Percentiles rank a stretch among this genome's conserved stretches.
Conservation (phyloP, 768 basidiomycete genomes). For the Termitomyces eurrhizus region DNA sequence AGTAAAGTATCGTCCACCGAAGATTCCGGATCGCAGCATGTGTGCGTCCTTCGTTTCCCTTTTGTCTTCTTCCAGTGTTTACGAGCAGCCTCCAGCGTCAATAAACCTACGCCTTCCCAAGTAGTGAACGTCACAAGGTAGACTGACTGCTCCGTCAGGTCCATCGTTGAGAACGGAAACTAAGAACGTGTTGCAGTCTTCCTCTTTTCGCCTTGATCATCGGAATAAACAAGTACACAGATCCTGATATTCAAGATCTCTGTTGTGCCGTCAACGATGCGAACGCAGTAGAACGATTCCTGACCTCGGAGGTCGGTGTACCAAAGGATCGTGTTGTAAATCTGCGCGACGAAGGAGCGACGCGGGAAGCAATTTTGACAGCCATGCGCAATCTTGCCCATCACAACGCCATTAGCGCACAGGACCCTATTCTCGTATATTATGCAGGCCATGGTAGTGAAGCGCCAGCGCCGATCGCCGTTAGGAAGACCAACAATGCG, state of each 20-base stretch:
- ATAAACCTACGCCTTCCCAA: neutral
- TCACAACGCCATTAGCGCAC: neutral
- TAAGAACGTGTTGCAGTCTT: too few species aligned
- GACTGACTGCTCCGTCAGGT: too few species aligned
- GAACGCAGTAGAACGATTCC: neutral
- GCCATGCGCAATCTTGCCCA: neutral
- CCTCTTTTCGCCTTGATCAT: neutral
- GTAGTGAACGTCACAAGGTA: slow-evolving; percentile 1
- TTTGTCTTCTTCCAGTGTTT: too few species aligned
- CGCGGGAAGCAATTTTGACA: neutral
- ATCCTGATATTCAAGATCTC: neutral
- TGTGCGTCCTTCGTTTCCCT: too few species aligned
- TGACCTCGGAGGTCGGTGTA: neutral
- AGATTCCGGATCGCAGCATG: too few species aligned
- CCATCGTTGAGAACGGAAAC: too few species aligned
- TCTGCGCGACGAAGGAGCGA: slow-evolving; percentile 1
- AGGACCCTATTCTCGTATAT: slow-evolving; percentile 12
- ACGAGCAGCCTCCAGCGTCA: too few species aligned
- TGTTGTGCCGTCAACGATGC: slow-evolving; percentile 3
- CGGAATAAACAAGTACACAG: slow-evolving; percentile 12
- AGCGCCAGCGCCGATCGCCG: neutral
- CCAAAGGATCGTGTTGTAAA: neutral
- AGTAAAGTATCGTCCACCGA: too few species aligned
- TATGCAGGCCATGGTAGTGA: slow-evolving; percentile 11
- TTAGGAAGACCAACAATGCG: neutral